Base-by-base conservation (phyloP, 805 yeast species). In the Saccharomycopsis microspora region DNA sequence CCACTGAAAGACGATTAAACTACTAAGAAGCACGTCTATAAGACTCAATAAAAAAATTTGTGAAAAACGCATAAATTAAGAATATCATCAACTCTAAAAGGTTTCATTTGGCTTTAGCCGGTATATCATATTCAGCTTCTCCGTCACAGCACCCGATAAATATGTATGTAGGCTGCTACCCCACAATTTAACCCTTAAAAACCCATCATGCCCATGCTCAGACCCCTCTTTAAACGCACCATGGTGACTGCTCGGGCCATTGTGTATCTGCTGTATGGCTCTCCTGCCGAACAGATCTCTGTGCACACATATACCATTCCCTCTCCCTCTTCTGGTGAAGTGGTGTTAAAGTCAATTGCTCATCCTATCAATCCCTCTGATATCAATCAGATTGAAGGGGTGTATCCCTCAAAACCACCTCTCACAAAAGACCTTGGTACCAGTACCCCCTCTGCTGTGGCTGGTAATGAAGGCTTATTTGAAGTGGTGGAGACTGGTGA, bases 391-490 rank as follows among this genome's bases (percentile, higher is more conserved):
- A 69, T 72, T 52, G 85, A 80, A 60, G 97, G 96, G 27, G 85
- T 81, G 0, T 89, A 89, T 56, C 95, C 95, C 1, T 75, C 87
- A 7, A 75, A 71, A 49, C 95, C 95, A 0, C 76, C 70, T 48
- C 69, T 74, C 30, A 58, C 62, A 4, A 57, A 68, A 58, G 64
- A 67, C 62, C 78, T 75, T 49, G 78, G 79, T 5, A 75, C 85
- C 1, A 65, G 66, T 3, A 75, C 72, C 39, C 89, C 94, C 3
- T 66, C 78, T 5, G 94, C 95, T 4, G 81, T 87, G 42, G 87
- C 89, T 36, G 98, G 98, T 47, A 93, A 93, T 61, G 98, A 90
- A 65, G 97, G 96, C 28, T 74, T 86, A 7, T 89, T 85, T 60
- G 83, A 86, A 60, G 81, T 90, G n/a, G 60, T 85, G n/a, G 77